phyloP scores from a whole-genome alignment of 2,329 filamentous ascomycete genomes.

The Bipolaris zeicola region DNA sequence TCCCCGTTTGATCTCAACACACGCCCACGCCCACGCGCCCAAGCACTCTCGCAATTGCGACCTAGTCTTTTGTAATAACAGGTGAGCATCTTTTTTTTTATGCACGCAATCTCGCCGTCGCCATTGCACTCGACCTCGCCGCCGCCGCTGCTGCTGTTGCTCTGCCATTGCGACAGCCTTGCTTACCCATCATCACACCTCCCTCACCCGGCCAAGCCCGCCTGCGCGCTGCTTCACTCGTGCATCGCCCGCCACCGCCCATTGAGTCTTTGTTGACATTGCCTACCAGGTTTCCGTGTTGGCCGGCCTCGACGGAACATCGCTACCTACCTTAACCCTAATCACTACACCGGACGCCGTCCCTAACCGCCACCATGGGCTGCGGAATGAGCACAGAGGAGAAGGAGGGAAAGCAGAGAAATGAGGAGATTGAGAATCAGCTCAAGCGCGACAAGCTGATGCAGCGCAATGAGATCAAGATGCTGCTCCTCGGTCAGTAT shows the following conservation, averaged over 20 bases:
- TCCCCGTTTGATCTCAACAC: constrained; percentile 4
- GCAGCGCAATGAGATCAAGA: constrained; percentile 99
- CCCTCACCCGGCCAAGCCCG: constrained; percentile 7
- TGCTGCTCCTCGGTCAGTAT: constrained; percentile 90
- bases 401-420: constrained; percentile 99
- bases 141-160: neutral
- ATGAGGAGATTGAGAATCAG: constrained; percentile 99
- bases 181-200: neutral
- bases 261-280: constrained; percentile 15
- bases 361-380: constrained; percentile 75
- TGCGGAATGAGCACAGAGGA: constrained; percentile 99
- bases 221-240: neutral
- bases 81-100: constrained; percentile 30
- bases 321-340: constrained; percentile 33
- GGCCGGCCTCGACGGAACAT: constrained; percentile 43
- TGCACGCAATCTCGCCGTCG: neutral
- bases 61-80: constrained; percentile 29
- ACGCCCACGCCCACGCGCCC: constrained; percentile 3
- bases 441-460: constrained; percentile 98
- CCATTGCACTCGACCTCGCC: neutral
- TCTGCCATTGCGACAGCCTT: neutral
- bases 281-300: constrained; percentile 38
- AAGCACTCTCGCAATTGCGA: constrained; percentile 6
- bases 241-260: neutral
- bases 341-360: constrained; percentile 25